Evolutionary conservation across 108 stramenopile species (phyloP), one percentile per base, ranked within the genome.

Genomic region (Pseudonitzschia pungens): DNA sequence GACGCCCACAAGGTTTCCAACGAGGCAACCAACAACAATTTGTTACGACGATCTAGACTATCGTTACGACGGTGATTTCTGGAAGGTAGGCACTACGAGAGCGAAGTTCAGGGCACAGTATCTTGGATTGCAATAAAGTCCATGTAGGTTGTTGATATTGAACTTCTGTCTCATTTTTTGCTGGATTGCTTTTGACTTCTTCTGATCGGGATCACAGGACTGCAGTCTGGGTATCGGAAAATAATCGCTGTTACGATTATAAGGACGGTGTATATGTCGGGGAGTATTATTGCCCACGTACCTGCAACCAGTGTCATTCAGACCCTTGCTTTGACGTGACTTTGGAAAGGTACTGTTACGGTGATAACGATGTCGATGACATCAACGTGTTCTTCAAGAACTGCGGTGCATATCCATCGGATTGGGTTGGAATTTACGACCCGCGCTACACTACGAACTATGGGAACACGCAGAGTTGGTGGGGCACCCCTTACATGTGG

Each of bases 351-450:
- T 18, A 53, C 4, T 53, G 52, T 18, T 53, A 53, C 18, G n/a
- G 18, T 5, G n/a, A 53, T 20, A 5, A 53, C 5, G n/a, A 53
- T 53, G n/a, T 21, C 18, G 16, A 18, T 5, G 18, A 21, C n/a
- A 8, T 53, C 5, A 21, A 53, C 9, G 52, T 53, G 8, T 21
- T 21, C n/a, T 53, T 53, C n/a, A 21, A 53, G 52, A 53, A 53
- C 18, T 53, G 52, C 18, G 14, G 18, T 21, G 14, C 52, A 5
- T 5, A 18, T 53, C 14, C n/a, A 8, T 16, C 16, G 5, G 52
- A 53, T 53, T 53, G 52, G 52, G 18, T 53, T 18, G 52, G 52
- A 53, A 53, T 53, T 53, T 53, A 53, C 18, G 52, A 53, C 5
- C 14, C n/a, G 5, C 52, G 18, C 16, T 18, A 53, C n/a, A 43